These are phyloP conservation scores for Domatiomyces globalis DNA, from an alignment of 2,329 filamentous ascomycete genomes.

Conservation along the genomic window DNA sequence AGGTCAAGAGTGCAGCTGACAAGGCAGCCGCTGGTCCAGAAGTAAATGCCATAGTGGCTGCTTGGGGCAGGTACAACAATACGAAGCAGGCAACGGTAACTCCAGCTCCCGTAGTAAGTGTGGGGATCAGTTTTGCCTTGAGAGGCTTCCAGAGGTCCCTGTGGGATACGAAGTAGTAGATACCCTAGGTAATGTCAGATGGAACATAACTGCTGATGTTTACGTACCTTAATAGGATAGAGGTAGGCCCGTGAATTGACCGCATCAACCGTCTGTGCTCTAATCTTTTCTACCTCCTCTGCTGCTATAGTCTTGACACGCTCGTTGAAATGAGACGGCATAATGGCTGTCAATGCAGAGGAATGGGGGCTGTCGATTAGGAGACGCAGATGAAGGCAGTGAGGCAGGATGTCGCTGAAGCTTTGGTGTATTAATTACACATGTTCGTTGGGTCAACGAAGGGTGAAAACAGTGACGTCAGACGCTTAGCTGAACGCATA, in stretches of 20 bases:
- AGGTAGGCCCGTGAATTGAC: slow-evolving; percentile 65
- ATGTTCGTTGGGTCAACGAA: neutral
- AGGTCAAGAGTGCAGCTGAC: slow-evolving; percentile 45
- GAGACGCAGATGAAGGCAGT: neutral
- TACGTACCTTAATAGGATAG: slow-evolving; percentile 60
- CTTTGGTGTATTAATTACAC: neutral
- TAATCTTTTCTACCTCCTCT: slow-evolving; percentile 58
- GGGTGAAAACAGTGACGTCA: neutral
- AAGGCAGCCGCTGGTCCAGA: slow-evolving; percentile 59
- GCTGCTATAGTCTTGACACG: slow-evolving; percentile 43
- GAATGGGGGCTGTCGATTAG: neutral
- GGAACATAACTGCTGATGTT: neutral
- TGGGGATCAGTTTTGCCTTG: slow-evolving; percentile 42
- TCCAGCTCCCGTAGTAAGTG: slow-evolving; percentile 53
- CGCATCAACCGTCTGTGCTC: slow-evolving; percentile 50
- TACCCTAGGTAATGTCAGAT: slow-evolving; percentile 32
- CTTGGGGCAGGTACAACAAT: slow-evolving; percentile 74
- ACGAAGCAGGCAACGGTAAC: slow-evolving; percentile 73
- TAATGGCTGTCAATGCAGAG: neutral
- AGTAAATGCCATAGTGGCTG: slow-evolving; percentile 67
- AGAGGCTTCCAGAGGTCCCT: slow-evolving; percentile 47
- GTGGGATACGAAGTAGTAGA: slow-evolving; percentile 46
- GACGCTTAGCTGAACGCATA: too few species aligned
- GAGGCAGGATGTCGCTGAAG: neutral
- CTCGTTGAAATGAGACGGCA: slow-evolving; percentile 26